Evolutionary conservation across 169 alveolate genomes (phyloP), one percentile per base, ranked within the genome.

Genomic region (Cryptosporidium xiaoi): DNA sequence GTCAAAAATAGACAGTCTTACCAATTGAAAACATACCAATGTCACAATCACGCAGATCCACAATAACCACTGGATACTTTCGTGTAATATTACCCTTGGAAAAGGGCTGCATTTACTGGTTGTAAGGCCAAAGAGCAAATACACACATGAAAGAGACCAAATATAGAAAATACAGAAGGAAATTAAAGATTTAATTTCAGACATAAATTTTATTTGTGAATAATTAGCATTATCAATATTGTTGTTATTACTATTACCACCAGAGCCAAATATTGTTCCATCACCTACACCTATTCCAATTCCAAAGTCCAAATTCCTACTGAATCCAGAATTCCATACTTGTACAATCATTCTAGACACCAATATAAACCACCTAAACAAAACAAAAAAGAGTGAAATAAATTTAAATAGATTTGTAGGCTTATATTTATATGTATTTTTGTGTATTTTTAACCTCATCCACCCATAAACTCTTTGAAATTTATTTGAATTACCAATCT

Each of bases 91-190:
- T n/a, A 77, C 64, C 48, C 51, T 77, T 58, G 87, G 87, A 62
- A 77, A 56, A 4, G 16, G 16, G 24, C 77, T 77, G 24, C 87
- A 77, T 60, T 50, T 77, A 20, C 51, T 77, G 7, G 87, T 56
- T 24, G 87, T 77, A 8, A 77, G 51, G 1, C 87, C 87, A 44
- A 60, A 77, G 13, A 77, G 50, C 64, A 77, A 77, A 20, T 77
- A 77, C 8, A 77, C 87, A 20, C 77, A 77, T 44, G 87, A 77
- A n/a, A 77, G 36, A 24, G 87, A 77, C 87, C 87, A 77, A 44
- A 77, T 77, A 77, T 77, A 77, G 50, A 77, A 77, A 3, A 62
- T 77, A 24, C 87, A 48, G 31, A 77, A 77, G 15, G 87, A 77
- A 44, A 77, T 36, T 20, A 77, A 24, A 29, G 87, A 77, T 40